Conservation (phyloP, 257 asterid genomes). For the Solanum phureja region DNA sequence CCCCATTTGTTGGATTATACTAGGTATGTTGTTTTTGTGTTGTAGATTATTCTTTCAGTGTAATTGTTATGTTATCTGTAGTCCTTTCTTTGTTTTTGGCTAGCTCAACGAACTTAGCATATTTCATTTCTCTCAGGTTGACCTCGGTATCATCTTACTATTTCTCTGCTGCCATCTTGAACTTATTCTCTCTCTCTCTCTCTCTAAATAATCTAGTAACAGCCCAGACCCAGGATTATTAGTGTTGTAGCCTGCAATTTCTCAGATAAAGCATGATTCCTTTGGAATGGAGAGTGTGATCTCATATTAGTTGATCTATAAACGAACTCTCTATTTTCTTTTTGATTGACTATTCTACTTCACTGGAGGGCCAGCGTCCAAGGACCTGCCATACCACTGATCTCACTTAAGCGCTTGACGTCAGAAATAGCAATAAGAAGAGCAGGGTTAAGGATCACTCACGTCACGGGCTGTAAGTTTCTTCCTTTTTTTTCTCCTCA, state of each 20-base stretch:
- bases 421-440: background rate
- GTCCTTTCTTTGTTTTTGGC: background rate
- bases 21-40: background rate
- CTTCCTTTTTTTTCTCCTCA: conserved; percentile 9
- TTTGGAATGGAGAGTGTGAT: background rate
- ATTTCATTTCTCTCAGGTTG: too few relatives aligned
- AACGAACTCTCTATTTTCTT: background rate
- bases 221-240: background rate
- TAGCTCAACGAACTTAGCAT: background rate
- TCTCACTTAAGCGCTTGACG: background rate
- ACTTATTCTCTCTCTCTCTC: too few relatives aligned
- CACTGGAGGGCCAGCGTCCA: background rate
- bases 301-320: background rate
- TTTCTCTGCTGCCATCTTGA: too few relatives aligned
- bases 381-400: background rate
- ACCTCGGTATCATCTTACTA: too few relatives aligned
- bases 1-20: background rate
- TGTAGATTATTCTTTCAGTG: background rate
- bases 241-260: background rate
- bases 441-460: background rate
- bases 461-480: background rate
- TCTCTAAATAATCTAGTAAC: background rate
- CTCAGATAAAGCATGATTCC: background rate
- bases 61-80: background rate
- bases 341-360: background rate